Base-by-base conservation (phyloP, 1,284 basidiomycete genomes). In the Papiliotrema flavescens region DNA sequence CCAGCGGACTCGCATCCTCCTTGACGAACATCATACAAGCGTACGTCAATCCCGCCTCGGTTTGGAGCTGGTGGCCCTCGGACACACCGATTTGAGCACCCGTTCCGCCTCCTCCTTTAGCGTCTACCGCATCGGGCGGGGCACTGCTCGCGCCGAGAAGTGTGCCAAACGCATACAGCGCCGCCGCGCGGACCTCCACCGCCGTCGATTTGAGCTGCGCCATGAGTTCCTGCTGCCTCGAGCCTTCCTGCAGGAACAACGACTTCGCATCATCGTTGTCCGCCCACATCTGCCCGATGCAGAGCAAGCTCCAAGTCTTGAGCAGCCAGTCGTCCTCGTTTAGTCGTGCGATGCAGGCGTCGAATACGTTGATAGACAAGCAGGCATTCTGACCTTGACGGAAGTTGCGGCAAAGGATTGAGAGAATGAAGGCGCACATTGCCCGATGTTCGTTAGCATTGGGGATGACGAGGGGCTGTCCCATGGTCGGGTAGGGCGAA, bases 341-440 rank as follows among this genome's bases (percentile, higher is more conserved):
- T 5, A 98, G 79, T 37, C 89, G 83, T 47, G 89, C 85, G 52
- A 90, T 85, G 71, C 94, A 97, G 51, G 87, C 84, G 61, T 95
- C 89, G 67, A 98, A 92, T 0, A 97, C 90, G 24, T 86, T 82
- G 60, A 91, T 89, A 54, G 84, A 81, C 75, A 89, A 84, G 71
- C 91, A 95, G 0, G 90, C 91, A 51, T 84, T 82, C 75, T 98
- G 94, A 1, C 93, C 95, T 0, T 83, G 82, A 7, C 84, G 83
- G 72, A 88, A 94, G 65, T 94, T 92, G 22, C 95, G 86, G 53
- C 89, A 88, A 56, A 97, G 86, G 26, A 93, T 87, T n/a, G 89
- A 84, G 22, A 98, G 84, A 64, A 98, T 94, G 77, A 98, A 98
- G 0, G 93, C 91, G 70, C 94, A 98, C 95, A 98, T 98, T 0